A percentile compares a stretch with the other conserved stretches of the same genome.
Conservation (phyloP, 306 rosid species). For the Cotoneaster glaucophyllus region DNA sequence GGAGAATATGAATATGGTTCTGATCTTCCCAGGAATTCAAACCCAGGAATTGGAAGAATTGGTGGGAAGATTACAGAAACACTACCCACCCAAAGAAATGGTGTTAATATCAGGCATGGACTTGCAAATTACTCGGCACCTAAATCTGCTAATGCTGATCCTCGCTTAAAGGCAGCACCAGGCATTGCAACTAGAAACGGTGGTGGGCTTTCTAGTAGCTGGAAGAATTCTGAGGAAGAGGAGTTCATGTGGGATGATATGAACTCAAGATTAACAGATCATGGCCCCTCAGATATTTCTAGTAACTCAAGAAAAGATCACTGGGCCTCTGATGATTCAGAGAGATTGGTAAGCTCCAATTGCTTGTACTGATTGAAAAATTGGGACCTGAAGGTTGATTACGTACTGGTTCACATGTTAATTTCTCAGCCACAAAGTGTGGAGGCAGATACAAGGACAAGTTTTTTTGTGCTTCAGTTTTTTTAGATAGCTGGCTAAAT, state of each 20-base stretch:
- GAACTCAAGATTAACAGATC: slow-evolving; percentile 46
- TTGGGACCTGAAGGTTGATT: not conserved
- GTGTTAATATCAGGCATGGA: slow-evolving; percentile 44
- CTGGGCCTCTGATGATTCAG: slow-evolving; percentile 60
- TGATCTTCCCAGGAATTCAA: slow-evolving; percentile 42
- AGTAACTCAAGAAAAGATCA: slow-evolving; percentile 38
- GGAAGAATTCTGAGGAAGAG: slow-evolving; percentile 94
- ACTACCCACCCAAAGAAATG: slow-evolving; percentile 58
- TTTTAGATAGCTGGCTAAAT: not conserved
- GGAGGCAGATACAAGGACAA: not conserved
- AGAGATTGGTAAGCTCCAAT: slow-evolving; percentile 54
- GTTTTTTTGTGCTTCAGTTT: not conserved
- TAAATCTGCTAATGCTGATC: slow-evolving; percentile 46
- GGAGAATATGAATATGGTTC: slow-evolving; percentile 50
- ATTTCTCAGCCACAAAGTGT: not conserved
- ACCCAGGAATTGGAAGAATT: slow-evolving; percentile 33
- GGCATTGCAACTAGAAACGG: slow-evolving; percentile 29
- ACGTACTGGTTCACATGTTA: not conserved
- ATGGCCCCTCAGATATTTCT: slow-evolving; percentile 34
- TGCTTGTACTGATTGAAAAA: slow-evolving; percentile 10
- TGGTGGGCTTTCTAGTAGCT: slow-evolving; percentile 47
- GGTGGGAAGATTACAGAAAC: slow-evolving; percentile 43
- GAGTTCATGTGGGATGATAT: slow-evolving; percentile 82
- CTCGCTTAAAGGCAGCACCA: slow-evolving; percentile 37
- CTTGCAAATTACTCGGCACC: slow-evolving; percentile 38